Conservation (phyloP, 306 rosid genomes). For the Prunus kanzakura region DNA sequence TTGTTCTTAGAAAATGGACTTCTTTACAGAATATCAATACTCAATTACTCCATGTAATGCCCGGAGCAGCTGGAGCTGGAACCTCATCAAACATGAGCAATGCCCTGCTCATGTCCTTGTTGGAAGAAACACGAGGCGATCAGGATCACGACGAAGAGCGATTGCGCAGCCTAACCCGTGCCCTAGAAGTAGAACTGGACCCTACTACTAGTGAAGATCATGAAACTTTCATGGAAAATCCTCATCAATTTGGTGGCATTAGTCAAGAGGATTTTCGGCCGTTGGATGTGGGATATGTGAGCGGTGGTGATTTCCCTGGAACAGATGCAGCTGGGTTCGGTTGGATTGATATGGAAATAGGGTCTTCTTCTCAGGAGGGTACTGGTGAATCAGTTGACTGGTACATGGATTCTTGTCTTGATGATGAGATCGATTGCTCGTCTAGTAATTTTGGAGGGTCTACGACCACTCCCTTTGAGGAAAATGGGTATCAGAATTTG, state of each 20-base stretch:
- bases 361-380: background rate
- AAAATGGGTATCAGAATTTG: conserved; percentile 4
- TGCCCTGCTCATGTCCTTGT: conserved; percentile 15
- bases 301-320: background rate
- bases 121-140: conserved; percentile 23
- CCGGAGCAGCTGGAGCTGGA: background rate
- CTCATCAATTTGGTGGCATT: background rate
- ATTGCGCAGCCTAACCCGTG: conserved; percentile 11
- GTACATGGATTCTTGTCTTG: conserved; percentile 8
- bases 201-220: background rate
- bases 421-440: background rate
- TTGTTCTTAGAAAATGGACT: background rate
- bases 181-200: conserved; percentile 9
- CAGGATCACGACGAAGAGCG: conserved; percentile 19
- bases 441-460: background rate
- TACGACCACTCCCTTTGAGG: background rate
- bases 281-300: background rate
- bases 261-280: conserved; percentile 3
- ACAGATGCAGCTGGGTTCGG: conserved; percentile 7
- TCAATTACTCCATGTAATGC: background rate
- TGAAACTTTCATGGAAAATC: background rate
- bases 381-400: background rate
- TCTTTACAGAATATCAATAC: background rate
- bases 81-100: background rate
- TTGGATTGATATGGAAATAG: conserved; percentile 1